Evolutionary conservation across 768 basidiomycete genomes (phyloP), one percentile per base, ranked within the genome.

Genomic region (Pleurotus djamor): DNA sequence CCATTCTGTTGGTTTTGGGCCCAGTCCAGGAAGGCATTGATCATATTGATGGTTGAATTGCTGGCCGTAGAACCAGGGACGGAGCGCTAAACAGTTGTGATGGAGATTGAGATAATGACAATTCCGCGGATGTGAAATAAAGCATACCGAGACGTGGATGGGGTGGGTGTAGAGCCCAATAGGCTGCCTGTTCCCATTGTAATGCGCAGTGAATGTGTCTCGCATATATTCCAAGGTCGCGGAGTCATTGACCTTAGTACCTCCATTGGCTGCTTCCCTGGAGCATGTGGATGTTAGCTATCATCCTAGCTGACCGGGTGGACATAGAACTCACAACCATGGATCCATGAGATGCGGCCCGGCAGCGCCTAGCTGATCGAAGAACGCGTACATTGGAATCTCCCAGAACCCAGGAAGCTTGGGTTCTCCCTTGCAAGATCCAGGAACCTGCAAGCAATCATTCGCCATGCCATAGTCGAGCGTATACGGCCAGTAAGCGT

Each of bases 401-500:
- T 92, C 89, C 91, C 91, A 93, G 66, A 93, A 80, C 4, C 91
- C 91, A 17, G 89, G 87, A 2, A 92, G 73, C 62, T 83, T 81
- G 5, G 88, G 87, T 71, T 87, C 68, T 47, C 91, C 91, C 65
- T 85, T 80, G 72, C 91, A 92, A 3, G 80, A 71, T 32, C 77
- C 80, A 0, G 69, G 65, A 3, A 85, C 79, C 6, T 72, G 69
- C 59, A 90, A 69, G 64, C 91, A 93, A 66, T 92, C 80, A 67
- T 93, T 93, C 17, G 90, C 87, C 74, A 93, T 76, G 16, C 91
- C 91, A 66, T 88, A 67, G 69, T 93, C 91, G 54, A 93, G 79
- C 0, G 88, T 89, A 69, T 92, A 92, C 0, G 91, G 91, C 91
- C 91, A 93, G 71, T 69, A 92, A 3, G 90, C 89, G 65, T 93